phyloP scores from a whole-genome alignment of 768 basidiomycete genomes.

The Rhodotorula babjevae region DNA sequence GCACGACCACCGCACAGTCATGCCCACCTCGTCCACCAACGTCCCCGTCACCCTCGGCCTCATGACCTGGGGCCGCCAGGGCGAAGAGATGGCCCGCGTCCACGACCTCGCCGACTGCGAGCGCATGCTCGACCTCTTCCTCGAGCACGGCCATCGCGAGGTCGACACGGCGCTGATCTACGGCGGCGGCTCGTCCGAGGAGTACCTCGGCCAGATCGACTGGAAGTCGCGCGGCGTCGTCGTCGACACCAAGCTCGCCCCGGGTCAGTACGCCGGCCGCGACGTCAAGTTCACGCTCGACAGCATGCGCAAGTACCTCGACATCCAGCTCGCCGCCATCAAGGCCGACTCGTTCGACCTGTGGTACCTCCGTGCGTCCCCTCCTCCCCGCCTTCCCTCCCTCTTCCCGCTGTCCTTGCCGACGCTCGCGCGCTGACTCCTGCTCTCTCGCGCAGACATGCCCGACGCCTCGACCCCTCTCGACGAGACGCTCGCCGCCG shows the following conservation, averaged over 20 bases:
- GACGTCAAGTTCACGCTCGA: constrained; percentile 29
- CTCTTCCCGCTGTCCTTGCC: too few species aligned
- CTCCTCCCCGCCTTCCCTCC: too few species aligned
- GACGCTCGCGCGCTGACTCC: background rate
- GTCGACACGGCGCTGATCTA: constrained; percentile 48
- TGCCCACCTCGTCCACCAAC: background rate
- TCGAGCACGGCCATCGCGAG: constrained; percentile 58
- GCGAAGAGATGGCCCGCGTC: constrained; percentile 52
- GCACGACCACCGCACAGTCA: background rate
- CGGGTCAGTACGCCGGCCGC: constrained; percentile 39
- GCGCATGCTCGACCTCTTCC: constrained; percentile 56
- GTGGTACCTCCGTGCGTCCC: constrained; percentile 54
- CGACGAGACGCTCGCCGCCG: constrained; percentile 53
- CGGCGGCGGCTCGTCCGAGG: constrained; percentile 42
- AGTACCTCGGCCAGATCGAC: constrained; percentile 52
- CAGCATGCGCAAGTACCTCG: constrained; percentile 48
- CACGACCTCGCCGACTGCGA: constrained; percentile 51
- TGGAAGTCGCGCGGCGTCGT: constrained; percentile 55
- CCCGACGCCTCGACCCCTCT: constrained; percentile 52
- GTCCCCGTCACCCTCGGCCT: constrained; percentile 16
- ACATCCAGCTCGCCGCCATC: constrained; percentile 51
- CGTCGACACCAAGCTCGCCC: constrained; percentile 61
- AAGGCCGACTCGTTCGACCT: constrained; percentile 53
- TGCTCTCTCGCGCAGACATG: constrained; percentile 20
- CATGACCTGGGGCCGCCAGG: constrained; percentile 44